A percentile compares a stretch with the other conserved stretches of the same genome.
These are phyloP conservation scores for Amylostereum chailletii DNA, from an alignment of 1,284 basidiomycete genomes.

Conservation along the genomic window DNA sequence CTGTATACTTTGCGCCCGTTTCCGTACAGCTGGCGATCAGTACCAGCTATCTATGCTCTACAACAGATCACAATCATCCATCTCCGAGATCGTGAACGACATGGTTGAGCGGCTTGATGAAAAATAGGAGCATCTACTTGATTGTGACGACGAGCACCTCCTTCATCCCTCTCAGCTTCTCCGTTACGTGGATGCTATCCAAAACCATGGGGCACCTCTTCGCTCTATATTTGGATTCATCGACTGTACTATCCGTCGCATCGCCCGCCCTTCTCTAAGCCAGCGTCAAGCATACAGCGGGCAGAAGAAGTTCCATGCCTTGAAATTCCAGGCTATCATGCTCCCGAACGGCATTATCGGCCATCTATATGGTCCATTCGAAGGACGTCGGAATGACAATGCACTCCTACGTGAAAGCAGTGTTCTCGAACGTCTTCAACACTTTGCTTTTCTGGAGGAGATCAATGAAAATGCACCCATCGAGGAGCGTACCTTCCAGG, in stretches of 20 bases:
- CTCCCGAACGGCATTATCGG: constrained; percentile 18
- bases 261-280: constrained; percentile 11
- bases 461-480: neutral
- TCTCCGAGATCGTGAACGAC: constrained; percentile 14
- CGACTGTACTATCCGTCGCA: constrained; percentile 18
- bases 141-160: constrained; percentile 11
- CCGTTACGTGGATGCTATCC: neutral
- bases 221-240: constrained; percentile 15
- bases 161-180: constrained; percentile 8
- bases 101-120: constrained; percentile 11
- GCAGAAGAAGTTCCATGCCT: constrained; percentile 17
- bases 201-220: constrained; percentile 15
- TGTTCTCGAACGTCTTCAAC: no score
- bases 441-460: no score
- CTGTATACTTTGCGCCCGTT: constrained; percentile 5
- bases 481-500: constrained; percentile 10
- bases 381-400: constrained; percentile 17
- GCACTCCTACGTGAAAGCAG: constrained; percentile 10
- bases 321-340: constrained; percentile 19
- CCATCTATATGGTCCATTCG: constrained; percentile 16
- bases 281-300: constrained; percentile 18
- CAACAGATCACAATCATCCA: constrained; percentile 9
- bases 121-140: constrained; percentile 16
- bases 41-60: constrained; percentile 6
- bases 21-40: constrained; percentile 6